These are phyloP conservation scores for Zasmidium cellare DNA, from an alignment of 2,329 filamentous ascomycete genomes.

Conservation along the genomic window DNA sequence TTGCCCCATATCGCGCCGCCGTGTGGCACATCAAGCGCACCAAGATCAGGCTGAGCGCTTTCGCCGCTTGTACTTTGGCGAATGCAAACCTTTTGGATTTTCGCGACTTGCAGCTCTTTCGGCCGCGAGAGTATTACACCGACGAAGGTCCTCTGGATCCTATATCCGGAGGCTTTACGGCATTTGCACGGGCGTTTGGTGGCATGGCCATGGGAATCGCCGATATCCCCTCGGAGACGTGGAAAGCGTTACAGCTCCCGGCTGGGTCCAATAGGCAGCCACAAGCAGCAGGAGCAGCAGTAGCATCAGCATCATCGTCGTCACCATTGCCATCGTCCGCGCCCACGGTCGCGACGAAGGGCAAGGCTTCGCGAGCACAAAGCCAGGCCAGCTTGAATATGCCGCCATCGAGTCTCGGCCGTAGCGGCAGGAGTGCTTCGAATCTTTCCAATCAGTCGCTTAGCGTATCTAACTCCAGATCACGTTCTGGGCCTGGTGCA, in stretches of 20 bases:
- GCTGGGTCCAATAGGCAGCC: neutral
- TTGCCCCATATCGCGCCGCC: conserved; percentile 68
- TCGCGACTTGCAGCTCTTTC: conserved; percentile 66
- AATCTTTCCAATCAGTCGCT: too few species aligned
- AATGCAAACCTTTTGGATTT: conserved; percentile 64
- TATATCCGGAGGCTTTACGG: conserved; percentile 70
- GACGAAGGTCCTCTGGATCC: conserved; percentile 76
- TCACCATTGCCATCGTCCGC: neutral
- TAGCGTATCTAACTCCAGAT: too few species aligned
- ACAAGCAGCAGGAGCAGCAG: too few species aligned
- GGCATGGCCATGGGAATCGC: conserved; percentile 78
- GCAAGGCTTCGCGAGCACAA: too few species aligned
- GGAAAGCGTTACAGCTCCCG: conserved; percentile 40
- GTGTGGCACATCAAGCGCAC: conserved; percentile 73
- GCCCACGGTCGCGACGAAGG: too few species aligned
- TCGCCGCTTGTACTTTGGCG: conserved; percentile 68
- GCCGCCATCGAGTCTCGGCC: too few species aligned
- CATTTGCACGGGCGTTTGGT: conserved; percentile 73
- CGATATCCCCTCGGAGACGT: conserved; percentile 62
- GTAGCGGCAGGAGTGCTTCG: too few species aligned
- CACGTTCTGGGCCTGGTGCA: too few species aligned
- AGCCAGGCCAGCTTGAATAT: too few species aligned
- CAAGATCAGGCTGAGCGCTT: conserved; percentile 64
- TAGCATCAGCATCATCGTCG: too few species aligned
- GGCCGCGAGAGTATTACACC: conserved; percentile 67